phyloP scores from a whole-genome alignment of 1,139 yeast genomes.

The Kurtzmaniella quercitrusa region DNA sequence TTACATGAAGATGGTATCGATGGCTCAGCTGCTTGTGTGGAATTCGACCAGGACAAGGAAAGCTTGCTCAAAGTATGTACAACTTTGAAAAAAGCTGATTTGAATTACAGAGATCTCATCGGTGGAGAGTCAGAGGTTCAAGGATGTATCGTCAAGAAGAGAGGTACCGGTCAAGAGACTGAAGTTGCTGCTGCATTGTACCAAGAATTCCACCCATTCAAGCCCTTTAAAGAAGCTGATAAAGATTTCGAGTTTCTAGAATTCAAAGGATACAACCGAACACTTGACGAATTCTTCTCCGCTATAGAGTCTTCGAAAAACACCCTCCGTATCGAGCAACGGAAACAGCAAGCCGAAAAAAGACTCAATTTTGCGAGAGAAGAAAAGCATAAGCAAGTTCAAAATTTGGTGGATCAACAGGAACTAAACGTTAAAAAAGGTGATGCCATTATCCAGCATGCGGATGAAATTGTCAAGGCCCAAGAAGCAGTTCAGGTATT shows the following conservation, averaged over 20 bases:
- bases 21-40: slow-evolving; percentile 39
- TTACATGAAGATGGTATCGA: slow-evolving; percentile 45
- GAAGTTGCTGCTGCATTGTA: slow-evolving; percentile 48
- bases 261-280: slow-evolving; percentile 65
- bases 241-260: slow-evolving; percentile 31
- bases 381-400: slow-evolving; percentile 71
- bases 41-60: slow-evolving; percentile 21
- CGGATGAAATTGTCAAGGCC: slow-evolving; percentile 71
- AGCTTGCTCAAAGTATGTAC: slow-evolving; percentile 25
- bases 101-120: slow-evolving; percentile 25
- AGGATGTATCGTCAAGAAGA: slow-evolving; percentile 71
- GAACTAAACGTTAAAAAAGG: slow-evolving; percentile 65
- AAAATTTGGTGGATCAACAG: slow-evolving; percentile 63
- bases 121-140: slow-evolving; percentile 19
- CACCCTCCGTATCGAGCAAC: slow-evolving; percentile 68
- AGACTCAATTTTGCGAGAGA: slow-evolving; percentile 69
- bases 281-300: slow-evolving; percentile 81
- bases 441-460: slow-evolving; percentile 64
- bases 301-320: slow-evolving; percentile 79
- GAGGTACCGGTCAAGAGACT: slow-evolving; percentile 15
- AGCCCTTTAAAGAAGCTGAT: slow-evolving; percentile 46
- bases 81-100: slow-evolving; percentile 50
- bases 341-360: slow-evolving; percentile 69
- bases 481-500: slow-evolving; percentile 61
- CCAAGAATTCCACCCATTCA: slow-evolving; percentile 85